Evolutionary conservation across 2,329 filamentous ascomycete species (phyloP), one percentile per base, ranked within the genome.

Genomic region (Fusarium compactum): DNA sequence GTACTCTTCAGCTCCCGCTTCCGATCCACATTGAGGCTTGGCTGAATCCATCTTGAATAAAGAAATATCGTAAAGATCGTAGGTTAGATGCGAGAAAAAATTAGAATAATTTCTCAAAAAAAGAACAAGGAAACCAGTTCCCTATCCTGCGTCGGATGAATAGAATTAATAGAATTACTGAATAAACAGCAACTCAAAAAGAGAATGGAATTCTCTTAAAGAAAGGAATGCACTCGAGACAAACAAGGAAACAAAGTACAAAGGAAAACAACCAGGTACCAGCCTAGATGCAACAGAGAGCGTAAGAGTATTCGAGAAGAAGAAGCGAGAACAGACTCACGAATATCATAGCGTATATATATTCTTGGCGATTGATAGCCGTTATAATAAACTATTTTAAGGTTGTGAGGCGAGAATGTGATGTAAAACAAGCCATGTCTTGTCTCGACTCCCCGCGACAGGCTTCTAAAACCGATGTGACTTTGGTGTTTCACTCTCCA

Each of bases 21-120:
- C 58, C 6, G 59, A 57, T 7, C 78, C 77, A 30, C 78, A 79
- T 52, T 78, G 72, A 15, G 78, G 78, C 56, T 76, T 79, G 15
- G 29, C 60, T 16, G 65, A 51, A 29, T 67, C 62, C 63, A 66
- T 66, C 20, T 44, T 34, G 24, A 60, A 40, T 3, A 14, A 16
- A 60, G 22, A 48, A 48, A 47, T 16, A 34, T 65, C 60, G 52
- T 46, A 59, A 47, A 9, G 52, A 60, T 52, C 46, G 61, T 59
- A 8, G 14, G 8, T 11, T 32, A 15, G 1, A 43, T 8, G n/a
- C n/a, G 16, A 25, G 34, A 50, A 47, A 43, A 38, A 38, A 47
- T 38, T 22, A 57, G 24, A 50, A 29, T 40, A 14, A 20, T 41
- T 51, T 43, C 34, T 41, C 32, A 34, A 30, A 53, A 16, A 25